Evolutionary conservation across 768 basidiomycete genomes (phyloP).

Genomic region (Amanita pseudoporphyria): DNA sequence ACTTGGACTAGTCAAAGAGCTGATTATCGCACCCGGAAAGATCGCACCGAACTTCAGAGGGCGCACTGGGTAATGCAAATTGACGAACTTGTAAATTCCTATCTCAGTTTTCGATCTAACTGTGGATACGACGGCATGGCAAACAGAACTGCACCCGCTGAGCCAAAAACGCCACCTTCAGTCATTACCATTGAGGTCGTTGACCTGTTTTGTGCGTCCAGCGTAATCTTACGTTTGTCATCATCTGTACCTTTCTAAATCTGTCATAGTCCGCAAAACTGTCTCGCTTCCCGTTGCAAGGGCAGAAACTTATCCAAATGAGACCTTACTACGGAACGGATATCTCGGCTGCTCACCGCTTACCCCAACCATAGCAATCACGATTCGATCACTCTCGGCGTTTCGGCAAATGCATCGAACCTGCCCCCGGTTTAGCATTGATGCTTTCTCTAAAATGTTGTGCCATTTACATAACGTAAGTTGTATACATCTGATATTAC

Average conservation of each 20-base stretch:
- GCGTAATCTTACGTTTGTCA: neutral
- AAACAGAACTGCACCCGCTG: neutral
- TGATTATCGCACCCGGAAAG: slow-evolving; percentile 6
- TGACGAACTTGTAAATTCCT: slow-evolving; percentile 7
- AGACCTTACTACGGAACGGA: slow-evolving; percentile 8
- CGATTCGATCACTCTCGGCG: neutral
- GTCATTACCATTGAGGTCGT: neutral
- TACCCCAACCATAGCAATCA: slow-evolving; percentile 8
- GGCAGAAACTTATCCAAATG: slow-evolving; percentile 6
- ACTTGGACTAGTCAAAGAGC: slow-evolving; percentile 1
- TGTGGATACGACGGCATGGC: neutral
- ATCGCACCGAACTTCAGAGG: slow-evolving; percentile 8
- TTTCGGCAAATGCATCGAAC: slow-evolving; percentile 9
- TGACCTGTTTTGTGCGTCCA: neutral
- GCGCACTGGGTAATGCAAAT: slow-evolving; percentile 9
- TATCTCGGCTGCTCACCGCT: slow-evolving; percentile 9
- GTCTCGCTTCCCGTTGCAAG: neutral
- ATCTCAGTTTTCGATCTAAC: slow-evolving; percentile 5
- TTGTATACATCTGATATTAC: no score
- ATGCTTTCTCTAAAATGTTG: slow-evolving; percentile 7
- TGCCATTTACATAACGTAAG: slow-evolving; percentile 9
- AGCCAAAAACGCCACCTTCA: neutral
- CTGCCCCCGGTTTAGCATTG: slow-evolving; percentile 8
- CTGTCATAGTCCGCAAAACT: neutral
- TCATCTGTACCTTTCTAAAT: neutral